Conservation (phyloP, 2,329 filamentous ascomycete species). For the Fusarium longipes region DNA sequence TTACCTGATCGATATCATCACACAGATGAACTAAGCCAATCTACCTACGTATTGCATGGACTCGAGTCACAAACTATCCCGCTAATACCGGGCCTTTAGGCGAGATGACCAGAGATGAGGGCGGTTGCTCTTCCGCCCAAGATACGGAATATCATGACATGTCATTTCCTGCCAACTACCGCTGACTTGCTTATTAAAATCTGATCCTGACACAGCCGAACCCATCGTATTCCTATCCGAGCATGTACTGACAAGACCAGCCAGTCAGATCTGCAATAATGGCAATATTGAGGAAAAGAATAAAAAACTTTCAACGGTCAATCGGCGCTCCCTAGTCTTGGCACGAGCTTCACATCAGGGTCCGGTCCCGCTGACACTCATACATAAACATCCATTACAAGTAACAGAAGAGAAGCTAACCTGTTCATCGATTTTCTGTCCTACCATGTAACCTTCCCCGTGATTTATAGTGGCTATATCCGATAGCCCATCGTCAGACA, state of each 20-base stretch:
- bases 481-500: not conserved
- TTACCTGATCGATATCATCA: not conserved
- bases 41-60: not conserved
- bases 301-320: slow-evolving; percentile 12
- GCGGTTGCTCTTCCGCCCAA: slow-evolving; percentile 15
- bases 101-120: slow-evolving; percentile 17
- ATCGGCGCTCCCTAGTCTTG: not conserved
- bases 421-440: not conserved
- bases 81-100: slow-evolving; percentile 1
- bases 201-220: not conserved
- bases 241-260: not conserved
- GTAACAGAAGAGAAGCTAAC: not conserved
- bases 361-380: not conserved
- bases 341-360: not conserved
- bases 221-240: slow-evolving; percentile 5
- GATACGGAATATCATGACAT: slow-evolving; percentile 1
- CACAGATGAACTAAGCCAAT: slow-evolving; percentile 1
- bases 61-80: not conserved
- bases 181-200: not conserved
- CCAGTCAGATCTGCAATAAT: slow-evolving; percentile 9
- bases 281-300: not conserved
- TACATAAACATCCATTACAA: not conserved
- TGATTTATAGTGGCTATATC: not conserved
- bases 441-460: slow-evolving; percentile 26
- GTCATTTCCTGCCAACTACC: not conserved